Base-by-base conservation (phyloP, 2,329 filamentous ascomycete genomes). In the Ceratocystis albifundus region DNA sequence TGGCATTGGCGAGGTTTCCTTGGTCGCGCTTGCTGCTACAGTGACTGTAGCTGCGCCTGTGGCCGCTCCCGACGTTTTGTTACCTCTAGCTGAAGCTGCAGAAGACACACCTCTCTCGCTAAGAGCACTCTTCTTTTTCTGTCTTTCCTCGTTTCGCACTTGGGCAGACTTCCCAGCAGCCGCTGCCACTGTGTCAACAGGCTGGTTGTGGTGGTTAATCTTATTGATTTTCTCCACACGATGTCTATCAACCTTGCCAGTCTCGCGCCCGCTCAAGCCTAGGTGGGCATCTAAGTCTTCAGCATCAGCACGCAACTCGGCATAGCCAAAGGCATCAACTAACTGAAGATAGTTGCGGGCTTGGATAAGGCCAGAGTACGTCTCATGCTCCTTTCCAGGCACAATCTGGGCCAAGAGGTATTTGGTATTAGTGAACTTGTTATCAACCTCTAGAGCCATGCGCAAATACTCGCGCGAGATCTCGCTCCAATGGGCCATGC, bases 341-440 rank as follows among this genome's bases (percentile, higher is more conserved):
- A 87, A 75, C 64, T 88, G 85, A 7, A 76, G 77, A 72, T 96
- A 96, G 70, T 82, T 88, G 76, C 87, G 91, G 68, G 82, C 82
- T 61, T 78, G 75, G 69, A 83, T 84, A 70, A 94, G 80, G 2
- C 79, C 75, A 67, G 81, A 80, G 73, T 88, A 88, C 0, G 78
- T 79, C 48, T 82, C 78, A 5, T 68, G 66, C 61, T 84, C 79
- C 74, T 91, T 95, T 17, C 92, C 90, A 0, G 91, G 90, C 28
- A 97, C 84, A 75, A 96, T 83, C 74, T 96, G 90, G 53, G 84
- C 84, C 32, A 99, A 83, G 41, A 94, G 80, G 74, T 88, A 99
- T 75, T 99, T 99, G 4, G 92, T 96, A 77, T 99, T 99, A 57
- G 88, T 88, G 74, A 87, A 94, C 69, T 86, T 85, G 74, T 99